Base-by-base conservation (phyloP, 805 yeast genomes). In the Kluyveromyces nonfermentans region DNA sequence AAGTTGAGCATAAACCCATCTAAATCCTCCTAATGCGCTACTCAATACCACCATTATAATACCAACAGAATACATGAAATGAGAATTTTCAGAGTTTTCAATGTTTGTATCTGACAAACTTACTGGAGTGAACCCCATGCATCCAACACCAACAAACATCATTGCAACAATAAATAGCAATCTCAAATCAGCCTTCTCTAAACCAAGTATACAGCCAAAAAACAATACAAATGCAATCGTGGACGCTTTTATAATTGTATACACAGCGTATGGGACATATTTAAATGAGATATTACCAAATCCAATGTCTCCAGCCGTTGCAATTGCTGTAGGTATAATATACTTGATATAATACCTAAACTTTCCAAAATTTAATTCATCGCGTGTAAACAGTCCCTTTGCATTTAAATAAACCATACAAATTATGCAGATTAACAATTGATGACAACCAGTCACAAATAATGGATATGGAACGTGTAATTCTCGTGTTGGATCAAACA, bases 1-100 rank as follows among this genome's bases (percentile, higher is more conserved):
- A 18, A 93, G 62, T 58, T 93, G 97, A 1, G 97, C 88, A 48
- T 89, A 75, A 1, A 95, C 90, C 98, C 98, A 93, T 50, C 98
- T 74, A 41, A 93, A 67, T 0, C 98, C 98, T 14, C 93, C 81
- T 66, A 87, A 74, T 59, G 83, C 73, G 2, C 95, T 78, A 4
- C 96, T 89, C 1, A 75, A 65, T 22, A 93, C 65, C 1, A 90
- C 97, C 21, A 88, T 65, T 1, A 78, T 42, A 18, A 87, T 78
- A 1, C 98, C 97, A 1, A 81, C 47, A 25, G 61, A 42, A 22
- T 57, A 56, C 45, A 42, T 48, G n/a, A 50, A 37, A 25, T 25
- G 30, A 3, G 30, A 25, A 10, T 25, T 10, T 2, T 43, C 50
- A 5, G 52, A 50, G 33, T 57, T 51, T 14, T 47, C 46, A 12